A percentile compares a stretch with the other conserved stretches of the same genome.
These are phyloP conservation scores for Myrica gale DNA, from an alignment of 306 rosid genomes.

Conservation along the genomic window DNA sequence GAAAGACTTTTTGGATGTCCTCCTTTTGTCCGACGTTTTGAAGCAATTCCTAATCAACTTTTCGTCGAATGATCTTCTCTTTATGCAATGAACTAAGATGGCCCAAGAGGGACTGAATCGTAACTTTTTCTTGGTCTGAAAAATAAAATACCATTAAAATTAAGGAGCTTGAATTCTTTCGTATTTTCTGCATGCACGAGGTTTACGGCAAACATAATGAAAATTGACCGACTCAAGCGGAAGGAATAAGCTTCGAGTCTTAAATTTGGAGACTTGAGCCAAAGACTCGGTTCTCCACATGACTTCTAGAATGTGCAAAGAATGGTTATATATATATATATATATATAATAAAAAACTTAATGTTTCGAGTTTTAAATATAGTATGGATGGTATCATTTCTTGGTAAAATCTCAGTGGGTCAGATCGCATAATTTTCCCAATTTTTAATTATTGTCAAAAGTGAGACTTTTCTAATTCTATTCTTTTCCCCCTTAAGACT, in stretches of 20 bases:
- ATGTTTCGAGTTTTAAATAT: too few species aligned
- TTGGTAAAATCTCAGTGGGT: not conserved
- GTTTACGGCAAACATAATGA: not conserved
- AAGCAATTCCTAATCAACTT: not conserved
- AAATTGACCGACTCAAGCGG: not conserved
- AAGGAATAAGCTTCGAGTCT: not conserved
- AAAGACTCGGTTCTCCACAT: not conserved
- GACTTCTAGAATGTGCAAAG: not conserved
- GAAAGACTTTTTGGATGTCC: not conserved
- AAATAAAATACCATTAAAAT: too few species aligned
- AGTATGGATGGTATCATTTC: not conserved
- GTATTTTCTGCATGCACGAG: not conserved
- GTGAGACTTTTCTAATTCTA: not conserved
- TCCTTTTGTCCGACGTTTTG: too few species aligned
- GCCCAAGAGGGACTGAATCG: not conserved
- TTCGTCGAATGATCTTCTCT: not conserved
- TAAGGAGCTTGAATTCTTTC: not conserved
- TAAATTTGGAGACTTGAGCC: not conserved
- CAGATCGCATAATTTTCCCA: not conserved
- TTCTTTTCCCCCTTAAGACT: too few species aligned
- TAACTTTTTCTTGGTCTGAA: not conserved
- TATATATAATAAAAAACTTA: too few species aligned
- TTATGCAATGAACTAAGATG: conserved; percentile 2
- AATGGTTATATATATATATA: not conserved
- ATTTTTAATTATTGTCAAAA: not conserved